phyloP scores from a whole-genome alignment of 1,139 yeast genomes.

The Hyphopichia wangnamkhiaoensis region DNA sequence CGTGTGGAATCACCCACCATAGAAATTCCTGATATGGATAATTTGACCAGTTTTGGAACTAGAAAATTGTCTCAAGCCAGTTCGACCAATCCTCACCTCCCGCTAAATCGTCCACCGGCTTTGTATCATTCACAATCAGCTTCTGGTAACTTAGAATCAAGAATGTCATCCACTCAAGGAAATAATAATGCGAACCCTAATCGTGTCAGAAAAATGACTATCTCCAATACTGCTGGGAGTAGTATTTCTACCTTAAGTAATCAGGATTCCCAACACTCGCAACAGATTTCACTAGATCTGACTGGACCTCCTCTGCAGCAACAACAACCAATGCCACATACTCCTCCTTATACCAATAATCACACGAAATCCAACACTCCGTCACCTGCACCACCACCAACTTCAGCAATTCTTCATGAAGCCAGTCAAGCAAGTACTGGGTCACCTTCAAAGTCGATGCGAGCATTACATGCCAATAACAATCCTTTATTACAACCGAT shows the following conservation, averaged over 20 bases:
- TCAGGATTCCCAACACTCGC: conserved; percentile 6
- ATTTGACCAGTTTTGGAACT: conserved; percentile 25
- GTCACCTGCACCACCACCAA: conserved; percentile 40
- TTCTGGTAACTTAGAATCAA: conserved; percentile 42
- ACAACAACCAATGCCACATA: conserved; percentile 25
- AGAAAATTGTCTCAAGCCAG: conserved; percentile 12
- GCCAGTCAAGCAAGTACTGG: conserved; percentile 20
- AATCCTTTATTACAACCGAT: conserved; percentile 63
- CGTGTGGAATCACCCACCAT: conserved; percentile 46
- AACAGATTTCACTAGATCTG: conserved; percentile 8
- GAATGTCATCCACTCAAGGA: conserved; percentile 25
- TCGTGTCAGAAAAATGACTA: conserved; percentile 36
- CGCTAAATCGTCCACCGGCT: conserved; percentile 51
- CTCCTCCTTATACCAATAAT: conserved; percentile 36
- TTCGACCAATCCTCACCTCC: conserved; percentile 18
- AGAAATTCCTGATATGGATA: conserved; percentile 49
- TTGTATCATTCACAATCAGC: conserved; percentile 53
- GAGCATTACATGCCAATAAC: conserved; percentile 47
- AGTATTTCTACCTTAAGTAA: conserved; percentile 8
- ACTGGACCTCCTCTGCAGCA: conserved; percentile 7
- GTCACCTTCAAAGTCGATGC: conserved; percentile 57
- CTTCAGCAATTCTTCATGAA: conserved; percentile 20
- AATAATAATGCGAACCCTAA: conserved; percentile 9
- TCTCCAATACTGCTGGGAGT: conserved; percentile 35
- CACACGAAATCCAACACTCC: conserved; percentile 30